Conservation (phyloP, 345 rosid genomes). For the Citrus unshiu region DNA sequence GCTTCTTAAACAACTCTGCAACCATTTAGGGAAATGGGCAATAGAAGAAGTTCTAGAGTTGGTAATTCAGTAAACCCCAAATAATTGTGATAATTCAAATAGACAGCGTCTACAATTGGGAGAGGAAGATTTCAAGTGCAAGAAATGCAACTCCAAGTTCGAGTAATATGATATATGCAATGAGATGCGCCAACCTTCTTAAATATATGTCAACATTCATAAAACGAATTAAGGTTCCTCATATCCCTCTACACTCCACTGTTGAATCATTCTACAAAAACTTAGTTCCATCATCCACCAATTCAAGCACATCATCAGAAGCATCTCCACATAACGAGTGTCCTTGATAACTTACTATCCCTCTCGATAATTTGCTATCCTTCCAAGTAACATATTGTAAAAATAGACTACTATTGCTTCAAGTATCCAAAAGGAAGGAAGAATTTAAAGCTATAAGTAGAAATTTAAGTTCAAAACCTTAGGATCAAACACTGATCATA, state of each 20-base stretch:
- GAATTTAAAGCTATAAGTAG: background rate
- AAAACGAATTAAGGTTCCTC: background rate
- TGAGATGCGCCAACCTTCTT: background rate
- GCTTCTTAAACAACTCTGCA: background rate
- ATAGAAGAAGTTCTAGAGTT: background rate
- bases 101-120: background rate
- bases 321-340: background rate
- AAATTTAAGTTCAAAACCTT: background rate
- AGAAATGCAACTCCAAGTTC: background rate
- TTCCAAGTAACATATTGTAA: background rate
- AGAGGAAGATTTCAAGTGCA: background rate
- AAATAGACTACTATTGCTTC: background rate
- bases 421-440: background rate
- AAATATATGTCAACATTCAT: background rate
- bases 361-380: background rate
- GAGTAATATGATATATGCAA: background rate
- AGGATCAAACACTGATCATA: background rate
- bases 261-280: background rate
- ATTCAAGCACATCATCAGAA: background rate
- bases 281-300: background rate
- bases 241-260: background rate
- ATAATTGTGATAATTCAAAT: background rate
- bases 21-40: background rate
- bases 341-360: background rate
- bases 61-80: background rate